A percentile compares a stretch with the other conserved stretches of the same genome.
Conservation (phyloP, 495 filamentous ascomycete species). For the Xylaria bambusicola region DNA sequence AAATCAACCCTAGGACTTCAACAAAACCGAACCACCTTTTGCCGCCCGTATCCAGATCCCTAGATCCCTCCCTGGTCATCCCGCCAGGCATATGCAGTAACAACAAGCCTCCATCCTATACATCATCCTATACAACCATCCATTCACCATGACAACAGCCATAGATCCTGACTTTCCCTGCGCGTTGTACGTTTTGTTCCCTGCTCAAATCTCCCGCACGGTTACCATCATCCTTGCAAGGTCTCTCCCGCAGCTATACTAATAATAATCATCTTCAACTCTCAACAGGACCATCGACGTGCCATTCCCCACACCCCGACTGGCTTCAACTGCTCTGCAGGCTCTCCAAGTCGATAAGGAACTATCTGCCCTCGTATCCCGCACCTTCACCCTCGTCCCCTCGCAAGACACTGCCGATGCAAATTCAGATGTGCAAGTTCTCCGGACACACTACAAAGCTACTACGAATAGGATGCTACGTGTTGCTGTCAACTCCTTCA, state of each 20-base stretch:
- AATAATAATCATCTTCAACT: slow-evolving; percentile 7
- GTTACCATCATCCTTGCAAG: not conserved
- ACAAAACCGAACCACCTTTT: no score
- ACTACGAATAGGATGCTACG: slow-evolving; percentile 95
- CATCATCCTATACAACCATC: not conserved
- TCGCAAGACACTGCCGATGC: slow-evolving; percentile 32
- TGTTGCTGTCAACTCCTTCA: slow-evolving; percentile 96
- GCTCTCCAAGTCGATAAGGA: slow-evolving; percentile 85
- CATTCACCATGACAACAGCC: slow-evolving; percentile 31
- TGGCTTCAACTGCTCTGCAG: slow-evolving; percentile 74
- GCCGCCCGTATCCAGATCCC: no score
- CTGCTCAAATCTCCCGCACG: not conserved
- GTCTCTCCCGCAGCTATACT: slow-evolving; percentile 14
- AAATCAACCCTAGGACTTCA: no score
- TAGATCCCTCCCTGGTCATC: no score
- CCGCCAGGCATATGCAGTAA: no score
- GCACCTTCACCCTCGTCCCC: slow-evolving; percentile 62
- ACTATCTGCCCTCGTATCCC: slow-evolving; percentile 77
- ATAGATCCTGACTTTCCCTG: slow-evolving; percentile 65
- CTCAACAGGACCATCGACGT: slow-evolving; percentile 68
- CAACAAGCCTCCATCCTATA: no score
- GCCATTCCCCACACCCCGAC: slow-evolving; percentile 78
- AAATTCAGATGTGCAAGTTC: slow-evolving; percentile 54
- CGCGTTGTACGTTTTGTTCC: slow-evolving; percentile 64
- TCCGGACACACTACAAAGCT: slow-evolving; percentile 78